Evolutionary conservation across 108 stramenopile species (phyloP).

Genomic region (Cyclotella distinguenda): DNA sequence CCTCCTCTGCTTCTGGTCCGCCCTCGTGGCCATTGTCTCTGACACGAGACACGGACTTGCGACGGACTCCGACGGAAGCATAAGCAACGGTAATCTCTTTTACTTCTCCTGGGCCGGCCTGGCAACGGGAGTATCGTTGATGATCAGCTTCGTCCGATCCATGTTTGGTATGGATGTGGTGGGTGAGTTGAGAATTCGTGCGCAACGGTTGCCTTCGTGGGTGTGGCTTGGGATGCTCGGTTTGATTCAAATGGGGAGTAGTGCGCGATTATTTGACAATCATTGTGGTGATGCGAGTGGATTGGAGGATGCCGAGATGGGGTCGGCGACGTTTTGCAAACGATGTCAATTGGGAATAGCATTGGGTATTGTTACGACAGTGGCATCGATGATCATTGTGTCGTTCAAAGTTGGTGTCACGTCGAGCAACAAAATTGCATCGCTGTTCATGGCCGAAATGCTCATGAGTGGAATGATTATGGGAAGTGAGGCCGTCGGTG

Average conservation of each 20-base stretch:
- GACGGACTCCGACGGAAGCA: conserved; percentile 50
- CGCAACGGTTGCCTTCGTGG: conserved; percentile 66
- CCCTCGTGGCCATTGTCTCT: conserved; percentile 66
- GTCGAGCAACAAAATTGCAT: conserved; percentile 28
- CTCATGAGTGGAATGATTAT: conserved; percentile 49
- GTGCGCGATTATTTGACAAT: conserved; percentile 68
- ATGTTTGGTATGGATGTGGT: conserved; percentile 73
- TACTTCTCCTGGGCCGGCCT: conserved; percentile 86
- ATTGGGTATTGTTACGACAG: conserved; percentile 58
- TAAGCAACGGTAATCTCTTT: conserved; percentile 81
- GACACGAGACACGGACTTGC: conserved; percentile 64
- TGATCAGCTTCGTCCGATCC: conserved; percentile 53
- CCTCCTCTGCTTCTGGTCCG: conserved; percentile 66
- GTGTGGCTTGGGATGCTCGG: conserved; percentile 43
- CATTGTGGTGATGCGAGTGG: conserved; percentile 43
- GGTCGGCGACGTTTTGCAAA: conserved; percentile 50
- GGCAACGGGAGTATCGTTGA: conserved; percentile 54
- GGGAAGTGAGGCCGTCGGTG: conserved; percentile 63
- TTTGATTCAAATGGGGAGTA: conserved; percentile 78
- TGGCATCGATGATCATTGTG: conserved; percentile 54
- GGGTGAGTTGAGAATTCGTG: conserved; percentile 56
- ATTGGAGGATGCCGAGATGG: conserved; percentile 19
- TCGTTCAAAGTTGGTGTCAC: conserved; percentile 66
- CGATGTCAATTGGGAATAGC: conserved; percentile 72
- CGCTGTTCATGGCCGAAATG: conserved; percentile 67